phyloP scores from a whole-genome alignment of 306 rosid genomes.

The Cicer arietinum region DNA sequence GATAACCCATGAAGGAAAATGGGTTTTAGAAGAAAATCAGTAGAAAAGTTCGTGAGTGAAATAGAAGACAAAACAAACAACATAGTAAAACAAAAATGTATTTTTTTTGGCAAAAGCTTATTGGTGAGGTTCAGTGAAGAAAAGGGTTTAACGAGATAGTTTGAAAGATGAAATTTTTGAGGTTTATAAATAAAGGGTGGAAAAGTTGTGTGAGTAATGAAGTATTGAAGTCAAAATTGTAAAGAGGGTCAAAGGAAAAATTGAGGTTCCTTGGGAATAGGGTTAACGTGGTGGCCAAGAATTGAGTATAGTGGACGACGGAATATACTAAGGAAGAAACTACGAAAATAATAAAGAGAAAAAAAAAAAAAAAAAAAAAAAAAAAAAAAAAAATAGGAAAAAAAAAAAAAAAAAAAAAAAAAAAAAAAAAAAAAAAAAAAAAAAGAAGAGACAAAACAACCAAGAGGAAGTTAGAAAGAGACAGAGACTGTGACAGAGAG shows the following conservation, averaged over 20 bases:
- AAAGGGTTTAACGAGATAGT: neutral
- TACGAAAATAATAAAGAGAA: neutral
- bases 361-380: too few species aligned
- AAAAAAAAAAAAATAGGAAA: too few species aligned
- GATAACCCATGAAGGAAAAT: constrained; percentile 50
- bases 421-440: too few species aligned
- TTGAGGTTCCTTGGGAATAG: neutral
- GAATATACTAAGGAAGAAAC: neutral
- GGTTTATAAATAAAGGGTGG: neutral
- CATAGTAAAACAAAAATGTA: constrained; percentile 24
- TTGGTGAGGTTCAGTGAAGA: neutral
- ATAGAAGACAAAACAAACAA: neutral
- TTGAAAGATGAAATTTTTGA: neutral
- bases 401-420: too few species aligned
- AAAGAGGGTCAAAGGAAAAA: neutral
- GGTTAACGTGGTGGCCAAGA: constrained; percentile 50
- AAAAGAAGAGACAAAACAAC: neutral
- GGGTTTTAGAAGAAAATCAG: constrained; percentile 46
- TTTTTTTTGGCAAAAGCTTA: neutral
- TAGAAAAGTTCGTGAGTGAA: constrained; percentile 11
- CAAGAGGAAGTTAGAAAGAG: neutral
- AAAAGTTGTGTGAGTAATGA: neutral
- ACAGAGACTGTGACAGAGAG: neutral
- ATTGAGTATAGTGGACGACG: neutral
- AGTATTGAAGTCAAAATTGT: neutral